Base-by-base conservation (phyloP, 257 asterid genomes). In the Thymus mandschuricus region DNA sequence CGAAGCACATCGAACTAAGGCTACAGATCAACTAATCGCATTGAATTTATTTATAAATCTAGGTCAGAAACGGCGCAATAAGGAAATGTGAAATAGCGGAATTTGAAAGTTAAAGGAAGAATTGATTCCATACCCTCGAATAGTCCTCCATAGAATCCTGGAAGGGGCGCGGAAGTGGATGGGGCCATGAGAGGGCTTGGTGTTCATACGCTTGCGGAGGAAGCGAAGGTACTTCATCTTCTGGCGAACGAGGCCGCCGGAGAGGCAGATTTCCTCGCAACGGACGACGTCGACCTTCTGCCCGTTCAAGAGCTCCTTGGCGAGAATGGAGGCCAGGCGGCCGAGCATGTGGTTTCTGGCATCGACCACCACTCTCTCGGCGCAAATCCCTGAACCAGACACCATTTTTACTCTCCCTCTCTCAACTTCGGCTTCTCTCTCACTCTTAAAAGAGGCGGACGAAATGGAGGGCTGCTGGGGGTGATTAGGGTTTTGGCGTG, bases 321-420 rank as follows among this genome's bases (percentile, higher is more conserved):
- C 88, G 38, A 75, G 0, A 71, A 76, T 83, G 59, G 85, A 83
- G 34, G 88, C 44, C 8, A 83, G 33, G 1, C 83, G 83, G 41
- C 88, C 88, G 13, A 80, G 79, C 88, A 83, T 83, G 88, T 83
- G 88, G 71, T 83, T 76, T 58, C 88, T 70, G 43, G 82, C 85
- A 45, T 83, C 87, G 6, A 83, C 83, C 33, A 80, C 83, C 49
- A 83, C 83, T 41, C 74, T 44, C 70, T 83, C 81, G 40, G 78
- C 79, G 65, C 88, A 83, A 40, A 78, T 78, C 35, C 88, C 88
- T n/a, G 85, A 83, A 40, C 88, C 88, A 5, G 88, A 83, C 57
- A 83, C 88, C 88, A 83, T 81, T 40, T 64, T 38, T 28, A 34
- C 52, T 40, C 69, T 38, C 34, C 45, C 52, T 40, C 69, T 30